Evolutionary conservation across 1,139 yeast genomes (phyloP).

Genomic region (Scheffersomyces illinoinensis): DNA sequence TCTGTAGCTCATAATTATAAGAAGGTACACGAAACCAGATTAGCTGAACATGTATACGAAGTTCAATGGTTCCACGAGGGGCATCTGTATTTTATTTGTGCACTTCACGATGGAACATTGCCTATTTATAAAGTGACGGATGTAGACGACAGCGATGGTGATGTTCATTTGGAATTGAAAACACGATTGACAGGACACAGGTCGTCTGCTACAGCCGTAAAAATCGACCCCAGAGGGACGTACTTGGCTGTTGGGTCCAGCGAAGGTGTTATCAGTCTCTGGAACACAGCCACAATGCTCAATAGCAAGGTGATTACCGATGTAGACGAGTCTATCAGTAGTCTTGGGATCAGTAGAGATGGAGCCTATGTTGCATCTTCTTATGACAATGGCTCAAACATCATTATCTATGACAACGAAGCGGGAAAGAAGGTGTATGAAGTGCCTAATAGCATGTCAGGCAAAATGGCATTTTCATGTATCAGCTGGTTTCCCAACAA

Average conservation of each 20-base stretch:
- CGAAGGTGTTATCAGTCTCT: constrained; percentile 68
- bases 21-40: constrained; percentile 22
- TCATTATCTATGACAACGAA: constrained; percentile 40
- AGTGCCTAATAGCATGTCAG: constrained; percentile 38
- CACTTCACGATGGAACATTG: constrained; percentile 40
- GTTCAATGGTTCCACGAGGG: constrained; percentile 27
- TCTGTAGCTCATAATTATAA: constrained; percentile 27
- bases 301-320: constrained; percentile 44
- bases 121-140: constrained; percentile 22
- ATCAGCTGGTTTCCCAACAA: constrained; percentile 47
- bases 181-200: constrained; percentile 49
- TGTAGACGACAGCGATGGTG: constrained; percentile 4
- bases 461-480: constrained; percentile 32
- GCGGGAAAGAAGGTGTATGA: constrained; percentile 32
- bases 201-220: constrained; percentile 50
- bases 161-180: constrained; percentile 8
- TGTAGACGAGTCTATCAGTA: constrained; percentile 51
- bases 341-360: constrained; percentile 45
- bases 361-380: constrained; percentile 48
- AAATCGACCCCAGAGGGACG: constrained; percentile 60
- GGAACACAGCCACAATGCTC: constrained; percentile 52
- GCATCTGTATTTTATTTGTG: constrained; percentile 35
- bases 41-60: constrained; percentile 36
- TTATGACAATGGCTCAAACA: constrained; percentile 41
- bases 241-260: constrained; percentile 62